A percentile compares a stretch with the other conserved stretches of the same genome.
Evolutionary conservation across 331 rosid species (phyloP).

Genomic region (Quercus phellos): DNA sequence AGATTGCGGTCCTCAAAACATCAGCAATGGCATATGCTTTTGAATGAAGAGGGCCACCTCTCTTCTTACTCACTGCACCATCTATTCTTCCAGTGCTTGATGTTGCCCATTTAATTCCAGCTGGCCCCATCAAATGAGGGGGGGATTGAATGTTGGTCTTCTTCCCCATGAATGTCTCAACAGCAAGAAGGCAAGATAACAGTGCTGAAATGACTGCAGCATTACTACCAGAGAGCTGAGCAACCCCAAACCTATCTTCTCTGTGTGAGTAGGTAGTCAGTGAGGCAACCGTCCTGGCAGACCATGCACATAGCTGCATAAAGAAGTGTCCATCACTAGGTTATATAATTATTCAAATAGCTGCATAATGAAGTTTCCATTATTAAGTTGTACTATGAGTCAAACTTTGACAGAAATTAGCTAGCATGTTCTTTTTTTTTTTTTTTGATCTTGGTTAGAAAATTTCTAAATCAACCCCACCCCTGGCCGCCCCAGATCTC

Average conservation of each 20-base stretch:
- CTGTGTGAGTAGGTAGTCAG: constrained; percentile 69
- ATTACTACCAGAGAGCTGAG: constrained; percentile 90
- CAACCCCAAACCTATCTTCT: constrained; percentile 86
- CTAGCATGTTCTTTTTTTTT: neutral
- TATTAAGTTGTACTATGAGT: neutral
- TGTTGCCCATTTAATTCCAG: constrained; percentile 79
- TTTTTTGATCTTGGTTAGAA: too few species aligned
- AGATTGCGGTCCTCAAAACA: constrained; percentile 69
- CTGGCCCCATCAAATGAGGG: constrained; percentile 58
- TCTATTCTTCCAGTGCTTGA: constrained; percentile 54
- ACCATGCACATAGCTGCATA: constrained; percentile 79
- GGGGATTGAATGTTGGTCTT: constrained; percentile 65
- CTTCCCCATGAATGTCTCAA: constrained; percentile 89
- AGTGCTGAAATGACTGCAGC: constrained; percentile 71
- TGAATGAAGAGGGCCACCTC: constrained; percentile 57
- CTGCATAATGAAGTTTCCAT: neutral
- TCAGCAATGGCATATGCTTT: constrained; percentile 87
- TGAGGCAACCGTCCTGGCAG: constrained; percentile 68
- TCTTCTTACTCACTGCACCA: constrained; percentile 47
- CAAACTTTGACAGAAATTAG: neutral
- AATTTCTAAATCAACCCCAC: neutral
- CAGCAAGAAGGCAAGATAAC: constrained; percentile 84
- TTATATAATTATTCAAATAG: neutral
- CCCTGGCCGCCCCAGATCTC: too few species aligned
- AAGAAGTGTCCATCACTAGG: neutral